phyloP scores from a whole-genome alignment of 495 filamentous ascomycete species.

The Pyronema omphalodes region DNA sequence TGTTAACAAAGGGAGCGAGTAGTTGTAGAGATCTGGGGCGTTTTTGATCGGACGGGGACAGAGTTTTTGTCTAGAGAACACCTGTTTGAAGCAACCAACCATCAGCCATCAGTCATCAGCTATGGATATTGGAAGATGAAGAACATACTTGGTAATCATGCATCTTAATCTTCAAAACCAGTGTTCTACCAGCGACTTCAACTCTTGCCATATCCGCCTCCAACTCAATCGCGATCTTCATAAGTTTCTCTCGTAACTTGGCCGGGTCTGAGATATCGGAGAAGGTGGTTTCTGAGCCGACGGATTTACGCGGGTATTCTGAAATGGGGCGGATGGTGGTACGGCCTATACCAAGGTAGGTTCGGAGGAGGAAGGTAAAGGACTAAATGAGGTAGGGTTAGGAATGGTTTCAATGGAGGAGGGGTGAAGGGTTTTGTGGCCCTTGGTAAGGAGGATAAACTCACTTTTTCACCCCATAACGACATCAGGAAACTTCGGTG shows the following conservation, averaged over 20 bases:
- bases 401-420: too few relatives aligned
- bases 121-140: too few relatives aligned
- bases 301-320: slow-evolving; percentile 78
- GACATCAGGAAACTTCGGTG: slow-evolving; percentile 24
- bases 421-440: too few relatives aligned
- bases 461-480: slow-evolving; percentile 71
- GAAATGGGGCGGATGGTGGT: slow-evolving; percentile 75
- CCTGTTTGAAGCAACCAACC: too few relatives aligned
- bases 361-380: slow-evolving; percentile 66
- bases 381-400: neutral
- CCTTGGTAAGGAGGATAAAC: too few relatives aligned
- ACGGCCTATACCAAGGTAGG: slow-evolving; percentile 73
- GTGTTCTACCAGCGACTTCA: slow-evolving; percentile 71
- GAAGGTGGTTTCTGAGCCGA: slow-evolving; percentile 89
- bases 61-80: too few relatives aligned
- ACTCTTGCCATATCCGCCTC: slow-evolving; percentile 68
- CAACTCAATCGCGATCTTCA: slow-evolving; percentile 63
- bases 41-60: too few relatives aligned
- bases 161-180: slow-evolving; percentile 83
- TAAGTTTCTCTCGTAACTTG: slow-evolving; percentile 59
- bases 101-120: too few relatives aligned
- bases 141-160: slow-evolving; percentile 81
- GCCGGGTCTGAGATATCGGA: slow-evolving; percentile 51
- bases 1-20: slow-evolving; percentile 59
- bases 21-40: slow-evolving; percentile 51